A percentile compares a stretch with the other conserved stretches of the same genome.
Conservation (phyloP, 805 yeast species). For the Kuraishia piskuri region DNA sequence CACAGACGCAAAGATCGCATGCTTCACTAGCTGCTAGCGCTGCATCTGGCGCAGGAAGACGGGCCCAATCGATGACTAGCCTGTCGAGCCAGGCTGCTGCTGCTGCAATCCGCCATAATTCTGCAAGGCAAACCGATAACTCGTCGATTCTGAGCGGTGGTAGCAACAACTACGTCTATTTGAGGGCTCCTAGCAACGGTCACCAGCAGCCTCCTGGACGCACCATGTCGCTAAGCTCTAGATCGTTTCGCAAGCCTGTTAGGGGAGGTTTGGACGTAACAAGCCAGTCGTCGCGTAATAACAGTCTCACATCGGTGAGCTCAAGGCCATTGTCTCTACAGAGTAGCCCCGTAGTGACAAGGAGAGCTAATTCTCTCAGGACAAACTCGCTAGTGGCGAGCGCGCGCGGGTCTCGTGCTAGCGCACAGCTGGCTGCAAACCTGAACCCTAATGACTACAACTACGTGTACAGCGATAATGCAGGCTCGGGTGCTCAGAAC, state of each 20-base stretch:
- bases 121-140: constrained; percentile 6
- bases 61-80: background rate
- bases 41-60: background rate
- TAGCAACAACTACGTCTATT: background rate
- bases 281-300: background rate
- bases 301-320: constrained; percentile 2
- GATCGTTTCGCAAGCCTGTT: constrained; percentile 17
- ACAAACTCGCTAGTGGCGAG: constrained; percentile 16
- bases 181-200: background rate
- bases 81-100: constrained; percentile 22
- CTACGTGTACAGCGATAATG: background rate
- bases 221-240: constrained; percentile 23
- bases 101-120: constrained; percentile 19
- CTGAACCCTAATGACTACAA: background rate
- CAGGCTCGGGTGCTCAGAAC: constrained; percentile 8
- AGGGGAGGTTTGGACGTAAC: background rate
- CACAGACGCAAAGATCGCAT: background rate
- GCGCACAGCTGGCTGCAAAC: constrained; percentile 2
- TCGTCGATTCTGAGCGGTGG: background rate
- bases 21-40: background rate
- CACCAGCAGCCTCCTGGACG: constrained; percentile 9
- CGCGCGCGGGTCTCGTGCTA: constrained; percentile 14
- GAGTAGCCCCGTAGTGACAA: constrained; percentile 1
- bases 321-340: constrained; percentile 5
- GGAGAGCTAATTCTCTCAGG: constrained; percentile 10